A percentile compares a stretch with the other conserved stretches of the same genome.
Evolutionary conservation across 768 basidiomycete species (phyloP).

Genomic region (Kwoniella pini): DNA sequence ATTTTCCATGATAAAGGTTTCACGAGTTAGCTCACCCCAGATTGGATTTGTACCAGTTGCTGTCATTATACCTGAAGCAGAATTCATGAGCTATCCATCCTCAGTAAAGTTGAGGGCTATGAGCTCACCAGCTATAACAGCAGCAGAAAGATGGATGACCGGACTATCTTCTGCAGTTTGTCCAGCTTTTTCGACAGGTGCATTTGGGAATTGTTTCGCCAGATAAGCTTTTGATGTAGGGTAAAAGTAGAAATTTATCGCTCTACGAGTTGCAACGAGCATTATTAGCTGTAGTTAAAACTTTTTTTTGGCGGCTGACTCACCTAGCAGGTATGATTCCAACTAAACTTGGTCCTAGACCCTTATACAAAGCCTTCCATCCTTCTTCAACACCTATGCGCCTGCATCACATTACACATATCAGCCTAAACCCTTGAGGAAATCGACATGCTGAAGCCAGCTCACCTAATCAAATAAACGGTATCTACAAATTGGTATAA

Average conservation of each 20-base stretch:
- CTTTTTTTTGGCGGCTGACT: slow-evolving; percentile 6
- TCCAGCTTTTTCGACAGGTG: slow-evolving; percentile 52
- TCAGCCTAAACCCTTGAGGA: not conserved
- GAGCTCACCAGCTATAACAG: slow-evolving; percentile 66
- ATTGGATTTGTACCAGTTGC: slow-evolving; percentile 99
- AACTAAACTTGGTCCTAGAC: slow-evolving; percentile 88
- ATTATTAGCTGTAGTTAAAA: not conserved
- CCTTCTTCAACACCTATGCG: slow-evolving; percentile 84
- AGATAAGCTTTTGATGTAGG: slow-evolving; percentile 94
- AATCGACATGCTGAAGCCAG: slow-evolving; percentile 6
- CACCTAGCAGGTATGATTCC: slow-evolving; percentile 87
- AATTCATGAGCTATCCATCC: not conserved
- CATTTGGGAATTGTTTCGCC: slow-evolving; percentile 66
- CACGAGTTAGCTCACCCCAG: slow-evolving; percentile 60
- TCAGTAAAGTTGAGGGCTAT: not conserved
- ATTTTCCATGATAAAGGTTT: not conserved
- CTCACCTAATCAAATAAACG: slow-evolving; percentile 79
- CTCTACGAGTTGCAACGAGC: slow-evolving; percentile 52
- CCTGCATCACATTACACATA: slow-evolving; percentile 33
- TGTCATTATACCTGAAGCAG: no score
- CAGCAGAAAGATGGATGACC: slow-evolving; percentile 80
- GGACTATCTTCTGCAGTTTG: slow-evolving; percentile 76
- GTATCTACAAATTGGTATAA: slow-evolving; percentile 96
- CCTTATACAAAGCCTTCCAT: slow-evolving; percentile 84
- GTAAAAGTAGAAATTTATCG: slow-evolving; percentile 97